These are phyloP conservation scores for Gossypium longicalyx DNA, from an alignment of 345 rosid genomes.

Conservation along the genomic window DNA sequence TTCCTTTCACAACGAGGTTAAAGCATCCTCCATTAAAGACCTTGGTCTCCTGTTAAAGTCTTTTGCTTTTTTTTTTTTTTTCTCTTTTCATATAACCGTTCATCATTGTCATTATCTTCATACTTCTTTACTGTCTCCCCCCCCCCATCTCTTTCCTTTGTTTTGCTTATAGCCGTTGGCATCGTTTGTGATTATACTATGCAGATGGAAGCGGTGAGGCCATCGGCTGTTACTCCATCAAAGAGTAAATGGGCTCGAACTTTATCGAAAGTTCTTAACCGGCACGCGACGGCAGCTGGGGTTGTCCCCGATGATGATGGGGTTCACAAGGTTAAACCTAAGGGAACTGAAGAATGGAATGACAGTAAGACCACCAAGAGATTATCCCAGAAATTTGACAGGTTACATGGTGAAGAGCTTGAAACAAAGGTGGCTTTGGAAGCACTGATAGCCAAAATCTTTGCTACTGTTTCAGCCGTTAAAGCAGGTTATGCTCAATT, in stretches of 20 bases:
- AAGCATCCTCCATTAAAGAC: constrained; percentile 27
- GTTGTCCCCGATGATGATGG: constrained; percentile 57
- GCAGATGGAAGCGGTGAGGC: constrained; percentile 77
- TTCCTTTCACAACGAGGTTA: constrained; percentile 14
- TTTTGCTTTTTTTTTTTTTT: constrained; percentile 18
- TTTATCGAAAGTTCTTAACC: constrained; percentile 65
- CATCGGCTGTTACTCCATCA: constrained; percentile 43
- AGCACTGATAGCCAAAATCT: constrained; percentile 67
- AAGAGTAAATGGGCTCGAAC: constrained; percentile 65
- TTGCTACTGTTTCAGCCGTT: constrained; percentile 66
- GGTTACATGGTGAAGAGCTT: constrained; percentile 36
- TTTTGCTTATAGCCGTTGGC: not conserved
- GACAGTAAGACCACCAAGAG: constrained; percentile 20
- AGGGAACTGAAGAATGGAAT: constrained; percentile 32
- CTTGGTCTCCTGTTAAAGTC: constrained; percentile 44
- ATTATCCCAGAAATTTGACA: constrained; percentile 40
- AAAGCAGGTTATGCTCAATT: constrained; percentile 78
- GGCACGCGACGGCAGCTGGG: constrained; percentile 45
- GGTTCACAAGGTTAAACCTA: constrained; percentile 38
- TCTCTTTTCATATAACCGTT: constrained; percentile 23
- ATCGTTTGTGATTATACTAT: constrained; percentile 5
- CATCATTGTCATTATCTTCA: constrained; percentile 16
- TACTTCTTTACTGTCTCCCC: constrained; percentile 9
- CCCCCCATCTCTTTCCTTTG: constrained; percentile 1
- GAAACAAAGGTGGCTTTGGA: constrained; percentile 43